Conservation (phyloP, 2,329 filamentous ascomycete genomes). For the Claviceps quebecensis region DNA sequence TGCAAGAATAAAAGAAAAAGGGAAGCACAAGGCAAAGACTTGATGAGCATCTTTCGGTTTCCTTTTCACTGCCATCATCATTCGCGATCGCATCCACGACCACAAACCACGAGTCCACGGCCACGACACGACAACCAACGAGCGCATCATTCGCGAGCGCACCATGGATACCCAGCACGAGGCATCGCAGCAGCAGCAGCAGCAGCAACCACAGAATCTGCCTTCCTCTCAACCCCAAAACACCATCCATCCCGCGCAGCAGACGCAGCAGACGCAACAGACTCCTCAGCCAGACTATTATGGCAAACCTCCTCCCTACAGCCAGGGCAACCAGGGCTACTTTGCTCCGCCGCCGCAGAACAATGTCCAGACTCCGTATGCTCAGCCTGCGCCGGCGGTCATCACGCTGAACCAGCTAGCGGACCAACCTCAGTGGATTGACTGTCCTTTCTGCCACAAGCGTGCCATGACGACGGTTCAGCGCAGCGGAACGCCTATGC, state of each 20-base stretch:
- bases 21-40: too few relatives aligned
- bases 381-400: not conserved
- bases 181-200: not conserved
- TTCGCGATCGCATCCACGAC: too few relatives aligned
- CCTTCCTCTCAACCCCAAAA: not conserved
- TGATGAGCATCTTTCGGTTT: too few relatives aligned
- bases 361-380: not conserved
- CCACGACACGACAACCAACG: not conserved
- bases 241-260: not conserved
- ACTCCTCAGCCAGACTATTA: too few relatives aligned
- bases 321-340: slow-evolving; percentile 1
- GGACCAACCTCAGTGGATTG: slow-evolving; percentile 14
- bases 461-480: slow-evolving; percentile 11
- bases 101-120: too few relatives aligned
- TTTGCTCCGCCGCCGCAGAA: not conserved
- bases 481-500: slow-evolving; percentile 14
- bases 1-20: too few relatives aligned
- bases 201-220: not conserved
- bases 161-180: slow-evolving; percentile 1
- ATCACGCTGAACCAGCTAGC: slow-evolving; percentile 13
- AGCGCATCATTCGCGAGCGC: not conserved
- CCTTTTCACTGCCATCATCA: too few relatives aligned
- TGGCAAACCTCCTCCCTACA: slow-evolving; percentile 1
- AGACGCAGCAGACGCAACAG: too few relatives aligned
- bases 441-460: slow-evolving; percentile 18